A percentile compares a stretch with the other conserved stretches of the same genome.
Evolutionary conservation across 2,329 filamentous ascomycete genomes (phyloP).

Genomic region (Macroventuria anomochaeta): DNA sequence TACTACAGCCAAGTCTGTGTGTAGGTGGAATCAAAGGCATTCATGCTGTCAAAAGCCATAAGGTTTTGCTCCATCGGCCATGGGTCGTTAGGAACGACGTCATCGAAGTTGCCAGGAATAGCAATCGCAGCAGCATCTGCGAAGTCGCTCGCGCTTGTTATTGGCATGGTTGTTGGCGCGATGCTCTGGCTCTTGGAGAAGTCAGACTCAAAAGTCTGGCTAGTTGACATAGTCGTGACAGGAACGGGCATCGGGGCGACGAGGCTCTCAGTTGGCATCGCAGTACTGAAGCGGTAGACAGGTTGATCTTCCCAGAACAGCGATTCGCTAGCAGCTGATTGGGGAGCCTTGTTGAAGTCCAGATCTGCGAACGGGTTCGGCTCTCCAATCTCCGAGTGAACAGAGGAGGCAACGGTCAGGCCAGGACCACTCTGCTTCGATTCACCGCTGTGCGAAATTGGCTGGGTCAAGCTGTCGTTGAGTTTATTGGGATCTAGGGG

Average conservation of each 20-base stretch:
- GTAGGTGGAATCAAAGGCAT: slow-evolving; percentile 35
- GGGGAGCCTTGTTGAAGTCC: slow-evolving; percentile 41
- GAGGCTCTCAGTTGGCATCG: slow-evolving; percentile 32
- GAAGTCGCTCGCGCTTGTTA: slow-evolving; percentile 30
- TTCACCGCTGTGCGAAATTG: slow-evolving; percentile 51
- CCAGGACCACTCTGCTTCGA: slow-evolving; percentile 50
- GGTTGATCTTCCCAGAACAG: slow-evolving; percentile 49
- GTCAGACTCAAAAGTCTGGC: slow-evolving; percentile 38
- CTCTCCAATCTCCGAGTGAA: slow-evolving; percentile 51
- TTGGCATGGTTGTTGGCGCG: slow-evolving; percentile 33
- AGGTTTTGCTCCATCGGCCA: slow-evolving; percentile 43
- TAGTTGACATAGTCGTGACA: slow-evolving; percentile 28
- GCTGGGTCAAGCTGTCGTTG: slow-evolving; percentile 43
- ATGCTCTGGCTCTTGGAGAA: slow-evolving; percentile 37
- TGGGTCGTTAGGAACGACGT: slow-evolving; percentile 37
- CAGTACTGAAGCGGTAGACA: slow-evolving; percentile 40
- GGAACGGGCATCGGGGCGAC: slow-evolving; percentile 36
- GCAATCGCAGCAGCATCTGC: slow-evolving; percentile 40
- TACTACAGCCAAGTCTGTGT: slow-evolving; percentile 40
- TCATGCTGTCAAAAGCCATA: slow-evolving; percentile 32
- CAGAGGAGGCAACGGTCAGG: slow-evolving; percentile 50
- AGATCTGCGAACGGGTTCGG: slow-evolving; percentile 43
- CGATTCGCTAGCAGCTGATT: slow-evolving; percentile 41
- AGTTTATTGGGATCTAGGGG: slow-evolving; percentile 50
- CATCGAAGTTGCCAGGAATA: slow-evolving; percentile 42